Evolutionary conservation across 1,284 basidiomycete genomes (phyloP), one percentile per base, ranked within the genome.

Genomic region (Xerocomus nothofagi): DNA sequence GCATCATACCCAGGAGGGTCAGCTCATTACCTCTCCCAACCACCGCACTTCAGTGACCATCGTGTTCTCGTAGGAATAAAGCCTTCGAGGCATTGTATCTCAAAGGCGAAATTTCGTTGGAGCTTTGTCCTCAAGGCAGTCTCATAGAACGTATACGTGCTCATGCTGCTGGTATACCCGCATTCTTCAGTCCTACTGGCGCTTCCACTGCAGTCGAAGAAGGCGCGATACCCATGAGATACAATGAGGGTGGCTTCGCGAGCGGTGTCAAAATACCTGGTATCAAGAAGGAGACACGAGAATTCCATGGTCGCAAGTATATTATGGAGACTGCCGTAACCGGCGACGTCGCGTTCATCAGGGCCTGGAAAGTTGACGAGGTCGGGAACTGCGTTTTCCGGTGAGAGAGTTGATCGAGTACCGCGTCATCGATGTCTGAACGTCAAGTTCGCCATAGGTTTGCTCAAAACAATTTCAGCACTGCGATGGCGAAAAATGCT

Each of bases 291-390:
- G 91, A 97, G 69, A 76, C 78, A 5, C 78, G 85, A 42, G 85
- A 83, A 58, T 90, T 97, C 61, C 80, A 88, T 57, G 94, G 93
- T 20, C 81, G 88, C 62, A 78, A 82, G 66, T 98, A 88, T 72
- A 76, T 98, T 33, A 77, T 98, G 61, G 95, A 99, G 71, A 84
- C 89, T 21, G 85, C 91, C 8, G 86, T 98, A 61, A 75, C 83
- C 34, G 93, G 90, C 24, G 92, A 94, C 68, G 84, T 93, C 47
- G 95, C 94, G 21, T 88, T 98, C 66, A 74, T 99, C 39, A 80
- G 88, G 51, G 96, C 93, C 7, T 97, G 93, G 93, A 98, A 97
- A 72, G 95, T 86, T 12, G 96, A 98, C 66, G 91, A 93, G 67
- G 80, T 84, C 36, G 91, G 89, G 2, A 93, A 93, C 68, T 87